These are phyloP conservation scores for Coccomyxa sp. DNA, from an alignment of 139 green algal species.

Conservation along the genomic window DNA sequence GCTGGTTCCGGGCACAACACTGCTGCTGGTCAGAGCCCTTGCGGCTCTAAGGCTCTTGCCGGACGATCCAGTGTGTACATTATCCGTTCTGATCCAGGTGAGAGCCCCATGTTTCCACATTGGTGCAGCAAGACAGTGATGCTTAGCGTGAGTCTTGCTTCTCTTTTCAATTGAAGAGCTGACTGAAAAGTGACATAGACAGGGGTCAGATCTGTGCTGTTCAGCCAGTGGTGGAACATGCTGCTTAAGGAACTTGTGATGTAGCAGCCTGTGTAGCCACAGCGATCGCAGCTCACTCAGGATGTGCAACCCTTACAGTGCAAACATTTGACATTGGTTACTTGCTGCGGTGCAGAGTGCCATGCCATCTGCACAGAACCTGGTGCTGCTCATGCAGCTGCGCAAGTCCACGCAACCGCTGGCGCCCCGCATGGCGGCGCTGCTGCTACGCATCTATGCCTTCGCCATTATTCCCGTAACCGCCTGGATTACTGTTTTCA, in stretches of 20 bases:
- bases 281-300: too few relatives aligned
- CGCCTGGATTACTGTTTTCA: constrained; percentile 57
- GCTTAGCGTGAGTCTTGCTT: too few relatives aligned
- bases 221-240: too few relatives aligned
- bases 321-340: too few relatives aligned
- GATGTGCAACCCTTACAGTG: too few relatives aligned
- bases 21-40: constrained; percentile 23
- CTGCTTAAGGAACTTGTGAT: too few relatives aligned
- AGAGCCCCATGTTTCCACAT: too few relatives aligned
- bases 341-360: constrained; percentile 39
- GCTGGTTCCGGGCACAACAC: constrained; percentile 33
- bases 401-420: constrained; percentile 21
- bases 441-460: constrained; percentile 53
- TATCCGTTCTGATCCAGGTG: constrained; percentile 35
- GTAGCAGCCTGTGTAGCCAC: too few relatives aligned
- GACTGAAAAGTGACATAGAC: too few relatives aligned
- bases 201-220: too few relatives aligned
- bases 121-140: too few relatives aligned
- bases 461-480: constrained; percentile 37
- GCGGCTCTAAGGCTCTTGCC: constrained; percentile 13
- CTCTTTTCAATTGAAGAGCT: too few relatives aligned
- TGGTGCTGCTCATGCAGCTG: constrained; percentile 56
- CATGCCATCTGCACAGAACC: constrained; percentile 64
- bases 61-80: constrained; percentile 24
- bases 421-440: constrained; percentile 30